These are phyloP conservation scores for Herpotrichia juniperi DNA, from an alignment of 2,329 filamentous ascomycete species.

Conservation along the genomic window DNA sequence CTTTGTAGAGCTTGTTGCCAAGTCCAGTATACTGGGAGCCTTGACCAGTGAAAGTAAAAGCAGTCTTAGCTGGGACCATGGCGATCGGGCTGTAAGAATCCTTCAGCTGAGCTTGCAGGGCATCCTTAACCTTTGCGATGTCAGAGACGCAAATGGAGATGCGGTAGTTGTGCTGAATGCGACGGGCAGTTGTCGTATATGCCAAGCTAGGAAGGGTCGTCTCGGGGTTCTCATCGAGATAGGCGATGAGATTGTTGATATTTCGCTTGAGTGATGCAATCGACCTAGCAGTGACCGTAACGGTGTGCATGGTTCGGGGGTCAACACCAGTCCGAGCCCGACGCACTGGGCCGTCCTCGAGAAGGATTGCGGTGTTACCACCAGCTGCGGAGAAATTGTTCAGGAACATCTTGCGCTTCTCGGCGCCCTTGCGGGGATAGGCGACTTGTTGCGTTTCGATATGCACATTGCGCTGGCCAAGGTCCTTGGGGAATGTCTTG, in stretches of 20 bases:
- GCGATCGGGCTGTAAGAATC: conserved; percentile 59
- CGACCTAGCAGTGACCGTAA: conserved; percentile 58
- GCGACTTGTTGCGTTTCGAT: conserved; percentile 55
- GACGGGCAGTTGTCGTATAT: conserved; percentile 60
- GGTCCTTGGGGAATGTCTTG: conserved; percentile 60
- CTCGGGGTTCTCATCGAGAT: conserved; percentile 52
- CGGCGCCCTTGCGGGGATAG: conserved; percentile 54
- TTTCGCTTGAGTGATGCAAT: conserved; percentile 60
- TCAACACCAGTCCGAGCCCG: conserved; percentile 50
- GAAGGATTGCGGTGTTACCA: conserved; percentile 59
- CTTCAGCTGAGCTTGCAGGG: conserved; percentile 55
- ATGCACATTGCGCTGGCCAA: conserved; percentile 59
- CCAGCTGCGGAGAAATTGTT: conserved; percentile 62
- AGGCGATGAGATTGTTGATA: conserved; percentile 54
- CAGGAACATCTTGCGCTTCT: conserved; percentile 57
- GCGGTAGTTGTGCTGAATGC: conserved; percentile 61
- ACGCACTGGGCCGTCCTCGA: conserved; percentile 57
- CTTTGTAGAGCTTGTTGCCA: conserved; percentile 57
- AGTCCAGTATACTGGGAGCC: conserved; percentile 60
- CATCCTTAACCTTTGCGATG: conserved; percentile 53
- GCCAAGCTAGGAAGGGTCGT: conserved; percentile 56
- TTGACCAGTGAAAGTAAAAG: conserved; percentile 60
- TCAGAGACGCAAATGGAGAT: conserved; percentile 55
- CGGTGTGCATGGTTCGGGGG: conserved; percentile 53
- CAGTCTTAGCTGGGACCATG: conserved; percentile 58